Evolutionary conservation across 129 eudicot species (phyloP), one percentile per base, ranked within the genome.

Genomic region (Helianthus tuberosus): DNA sequence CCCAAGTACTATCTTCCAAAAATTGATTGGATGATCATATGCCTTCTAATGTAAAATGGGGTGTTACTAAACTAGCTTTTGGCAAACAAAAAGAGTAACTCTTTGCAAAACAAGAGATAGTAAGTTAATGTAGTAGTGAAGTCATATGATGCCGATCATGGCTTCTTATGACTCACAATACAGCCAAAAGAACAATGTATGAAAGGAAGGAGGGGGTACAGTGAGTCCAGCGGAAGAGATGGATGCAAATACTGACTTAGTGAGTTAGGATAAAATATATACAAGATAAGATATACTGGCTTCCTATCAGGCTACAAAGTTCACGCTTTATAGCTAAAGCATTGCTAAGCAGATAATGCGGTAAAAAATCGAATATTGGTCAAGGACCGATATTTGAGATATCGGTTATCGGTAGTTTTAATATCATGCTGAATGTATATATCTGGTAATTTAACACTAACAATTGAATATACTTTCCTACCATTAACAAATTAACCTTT

Each of bases 21-120:
- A 27, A 7, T 4, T 60, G 60, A 47, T 47, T 61, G 60, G 38
- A 48, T 62, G 50, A 61, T 73, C 60, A 44, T 61, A 48, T 61
- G 48, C 78, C 59, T 62, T 73, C 15, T 73, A 47, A 60, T 60
- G 57, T 51, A 61, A 60, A 29, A 47, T 48, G 8, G n/a, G 53
- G 13, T 3, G 70, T 62, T 29, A 62, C 51, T 62, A 73, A 61
- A 32, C 25, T 43, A 72, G 41, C 54, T 72, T 39, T 39, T 5
- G 46, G 15, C 68, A 59, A 72, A 58, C 65, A 39, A 71, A 70
- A 17, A 68, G 48, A 41, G 6, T 8, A 39, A 43, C 25, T 39
- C 27, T 14, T 43, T 52, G 10, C 9, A 39, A 13, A 71, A 23
- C 20, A n/a, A 23, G 47, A 58, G 12, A 72, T 35, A 8, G 48